Conservation (phyloP, 2,329 filamentous ascomycete species). For the Diatrype stigma region DNA sequence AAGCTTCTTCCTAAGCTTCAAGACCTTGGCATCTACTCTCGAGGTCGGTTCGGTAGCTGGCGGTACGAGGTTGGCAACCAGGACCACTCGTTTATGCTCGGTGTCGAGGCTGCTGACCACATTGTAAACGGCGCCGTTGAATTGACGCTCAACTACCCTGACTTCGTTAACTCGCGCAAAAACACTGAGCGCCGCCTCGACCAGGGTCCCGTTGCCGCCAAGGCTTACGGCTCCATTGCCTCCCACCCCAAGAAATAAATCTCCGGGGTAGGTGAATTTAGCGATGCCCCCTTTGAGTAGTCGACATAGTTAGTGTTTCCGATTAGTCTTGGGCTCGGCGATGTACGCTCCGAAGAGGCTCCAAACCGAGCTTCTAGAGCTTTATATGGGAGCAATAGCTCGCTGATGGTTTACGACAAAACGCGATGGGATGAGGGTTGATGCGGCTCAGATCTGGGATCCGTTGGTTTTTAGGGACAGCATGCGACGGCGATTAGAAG, state of each 20-base stretch:
- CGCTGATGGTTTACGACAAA: not conserved
- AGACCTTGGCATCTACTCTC: slow-evolving; percentile 86
- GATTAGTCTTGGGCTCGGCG: not conserved
- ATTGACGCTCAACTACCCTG: slow-evolving; percentile 92
- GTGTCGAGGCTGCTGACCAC: slow-evolving; percentile 88
- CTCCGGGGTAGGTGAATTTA: not conserved
- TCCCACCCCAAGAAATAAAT: too few relatives aligned
- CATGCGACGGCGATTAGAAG: not conserved
- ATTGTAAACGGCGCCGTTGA: slow-evolving; percentile 86
- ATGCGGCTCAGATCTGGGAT: not conserved
- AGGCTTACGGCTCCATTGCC: slow-evolving; percentile 5
- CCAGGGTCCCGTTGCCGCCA: slow-evolving; percentile 34
- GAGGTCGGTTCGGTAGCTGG: slow-evolving; percentile 97
- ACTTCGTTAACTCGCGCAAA: slow-evolving; percentile 80
- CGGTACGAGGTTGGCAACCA: slow-evolving; percentile 94
- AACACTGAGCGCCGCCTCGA: slow-evolving; percentile 64
- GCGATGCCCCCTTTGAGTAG: slow-evolving; percentile 15
- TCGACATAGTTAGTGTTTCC: slow-evolving; percentile 4
- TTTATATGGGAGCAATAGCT: not conserved
- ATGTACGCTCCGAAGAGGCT: not conserved
- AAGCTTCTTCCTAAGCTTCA: slow-evolving; percentile 90
- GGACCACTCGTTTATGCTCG: slow-evolving; percentile 97
- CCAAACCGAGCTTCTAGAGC: slow-evolving; percentile 15
- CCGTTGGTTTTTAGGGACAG: not conserved
- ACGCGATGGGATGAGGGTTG: not conserved